Evolutionary conservation across 495 filamentous ascomycete genomes (phyloP).

Genomic region (Aspergillus carlsbadensis): DNA sequence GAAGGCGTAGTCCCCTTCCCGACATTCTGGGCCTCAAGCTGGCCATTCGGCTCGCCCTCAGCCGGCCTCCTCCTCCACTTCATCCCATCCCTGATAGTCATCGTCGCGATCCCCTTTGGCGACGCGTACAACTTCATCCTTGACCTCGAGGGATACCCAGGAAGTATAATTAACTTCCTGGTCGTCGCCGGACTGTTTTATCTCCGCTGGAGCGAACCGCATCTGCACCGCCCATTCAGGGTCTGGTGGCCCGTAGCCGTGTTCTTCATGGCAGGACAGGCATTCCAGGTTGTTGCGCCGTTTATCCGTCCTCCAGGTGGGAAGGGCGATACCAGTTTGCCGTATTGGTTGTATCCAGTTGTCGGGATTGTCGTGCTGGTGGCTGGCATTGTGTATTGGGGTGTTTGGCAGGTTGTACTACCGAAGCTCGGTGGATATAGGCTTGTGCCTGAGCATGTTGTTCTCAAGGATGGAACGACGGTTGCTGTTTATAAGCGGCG

Average conservation of each 20-base stretch:
- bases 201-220: constrained; percentile 15
- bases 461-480: constrained; percentile 1
- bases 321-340: constrained; percentile 35
- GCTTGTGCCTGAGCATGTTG: constrained; percentile 4
- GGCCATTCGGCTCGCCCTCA: constrained; percentile 63
- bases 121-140: constrained; percentile 68
- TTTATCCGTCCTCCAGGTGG: constrained; percentile 37
- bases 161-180: constrained; percentile 16
- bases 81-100: constrained; percentile 60
- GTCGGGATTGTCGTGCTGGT: constrained; percentile 36
- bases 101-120: constrained; percentile 55
- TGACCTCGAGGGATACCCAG: constrained; percentile 59
- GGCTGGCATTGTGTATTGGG: constrained; percentile 30
- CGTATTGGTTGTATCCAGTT: constrained; percentile 39
- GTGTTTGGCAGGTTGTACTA: not conserved
- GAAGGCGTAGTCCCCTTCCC: constrained; percentile 68
- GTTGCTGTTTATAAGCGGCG: constrained; percentile 1
- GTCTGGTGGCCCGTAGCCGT: constrained; percentile 24
- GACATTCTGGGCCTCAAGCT: constrained; percentile 56
- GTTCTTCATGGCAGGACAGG: constrained; percentile 27
- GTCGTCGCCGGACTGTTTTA: constrained; percentile 27
- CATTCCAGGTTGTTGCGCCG: constrained; percentile 37
- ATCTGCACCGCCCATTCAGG: constrained; percentile 15
- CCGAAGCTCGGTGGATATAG: not conserved
- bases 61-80: constrained; percentile 60